Conservation (phyloP, 2,329 filamentous ascomycete species). For the Calonectria crousiana region DNA sequence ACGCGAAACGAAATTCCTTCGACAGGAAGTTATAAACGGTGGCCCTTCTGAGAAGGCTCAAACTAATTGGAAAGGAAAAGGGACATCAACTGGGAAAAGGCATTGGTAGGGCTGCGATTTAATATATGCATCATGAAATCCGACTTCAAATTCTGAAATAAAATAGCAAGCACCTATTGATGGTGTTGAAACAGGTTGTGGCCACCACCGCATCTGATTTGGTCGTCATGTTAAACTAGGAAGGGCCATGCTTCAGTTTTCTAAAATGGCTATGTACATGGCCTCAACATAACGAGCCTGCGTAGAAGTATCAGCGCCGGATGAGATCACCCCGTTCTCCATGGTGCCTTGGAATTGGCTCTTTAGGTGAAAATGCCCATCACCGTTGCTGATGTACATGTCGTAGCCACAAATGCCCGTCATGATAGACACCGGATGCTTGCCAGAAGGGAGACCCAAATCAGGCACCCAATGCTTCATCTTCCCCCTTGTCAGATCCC, state of each 20-base stretch:
- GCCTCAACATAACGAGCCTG: background rate
- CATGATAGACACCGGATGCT: background rate
- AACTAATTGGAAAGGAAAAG: too few relatives aligned
- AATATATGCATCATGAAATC: too few relatives aligned
- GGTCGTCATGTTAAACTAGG: background rate
- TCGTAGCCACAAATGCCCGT: background rate
- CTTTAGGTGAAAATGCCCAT: background rate
- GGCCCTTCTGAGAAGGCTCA: background rate
- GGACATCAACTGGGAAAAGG: too few relatives aligned
- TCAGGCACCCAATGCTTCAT: background rate
- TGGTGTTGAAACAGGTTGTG: background rate
- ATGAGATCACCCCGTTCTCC: background rate
- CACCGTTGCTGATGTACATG: background rate
- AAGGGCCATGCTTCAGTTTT: background rate
- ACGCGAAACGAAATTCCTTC: background rate
- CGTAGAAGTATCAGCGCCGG: background rate
- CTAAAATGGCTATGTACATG: background rate
- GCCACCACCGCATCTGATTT: background rate
- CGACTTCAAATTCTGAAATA: background rate
- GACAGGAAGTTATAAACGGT: background rate
- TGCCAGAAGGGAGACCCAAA: background rate
- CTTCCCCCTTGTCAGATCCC: background rate
- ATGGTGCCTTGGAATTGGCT: background rate
- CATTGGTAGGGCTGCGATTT: background rate
- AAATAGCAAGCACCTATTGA: background rate